Base-by-base conservation (phyloP, 306 rosid species). In the Dryas drummondii region DNA sequence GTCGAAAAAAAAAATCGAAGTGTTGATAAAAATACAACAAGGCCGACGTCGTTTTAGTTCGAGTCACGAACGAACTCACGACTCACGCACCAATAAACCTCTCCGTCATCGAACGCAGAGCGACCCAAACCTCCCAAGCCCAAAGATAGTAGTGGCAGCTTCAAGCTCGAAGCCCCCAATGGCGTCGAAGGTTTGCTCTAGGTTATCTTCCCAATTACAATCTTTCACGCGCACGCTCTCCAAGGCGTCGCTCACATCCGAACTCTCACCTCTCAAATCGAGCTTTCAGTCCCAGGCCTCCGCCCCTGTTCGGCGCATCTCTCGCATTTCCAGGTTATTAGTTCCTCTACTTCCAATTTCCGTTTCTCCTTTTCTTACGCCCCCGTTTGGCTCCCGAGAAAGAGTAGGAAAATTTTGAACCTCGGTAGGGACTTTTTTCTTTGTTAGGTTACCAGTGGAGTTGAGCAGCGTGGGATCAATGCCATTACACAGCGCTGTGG, bases 401-500 rank as follows among this genome's bases (percentile, higher is more conserved):
- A 47, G 17, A 3, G 50, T 32, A 9, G 70, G 42, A 40, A 46
- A 17, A 8, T 11, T 51, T 68, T 50, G 40, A 47, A n/a, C 49
- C 48, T 11, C 19, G 8, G 57, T 56, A 40, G 41, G 22, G 58
- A 9, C 44, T 66, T 48, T 48, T 17, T 12, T 41, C 47, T 55
- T 70, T 3, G 1, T 81, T 77, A 91, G 96, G 87, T 85, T 91
- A 67, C 97, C 97, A 0, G 51, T 87, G 81, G 93, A 89, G 69
- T 78, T 93, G 83, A 75, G 87, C 79, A 71, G 96, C 81, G 69
- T 69, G 74, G 96, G 82, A 44, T 91, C 98, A 54, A 66, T 91
- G 87, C 93, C 96, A 15, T 77, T 91, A 76, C 88, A 93, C 78
- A 91, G 84, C 16, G 96, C 89, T 0, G 89, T 91, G 12, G 96